Base-by-base conservation (phyloP, 2,329 filamentous ascomycete species). In the Colletotrichum tanaceti region DNA sequence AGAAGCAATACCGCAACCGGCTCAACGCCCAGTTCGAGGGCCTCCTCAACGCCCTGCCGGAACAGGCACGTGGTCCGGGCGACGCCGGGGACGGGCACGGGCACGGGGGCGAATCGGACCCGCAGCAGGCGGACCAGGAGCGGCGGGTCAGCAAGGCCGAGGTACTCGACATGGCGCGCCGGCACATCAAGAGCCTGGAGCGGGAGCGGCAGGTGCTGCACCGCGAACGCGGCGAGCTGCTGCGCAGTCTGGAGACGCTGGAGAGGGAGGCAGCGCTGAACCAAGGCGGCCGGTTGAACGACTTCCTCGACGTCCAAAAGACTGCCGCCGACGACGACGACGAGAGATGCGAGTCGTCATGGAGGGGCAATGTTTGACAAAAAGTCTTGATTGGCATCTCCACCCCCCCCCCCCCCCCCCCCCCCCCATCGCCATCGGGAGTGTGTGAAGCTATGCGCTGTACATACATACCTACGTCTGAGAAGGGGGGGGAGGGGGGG, bases 71-170 rank as follows among this genome's bases (percentile, higher is more conserved):
- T 35, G 52, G 58, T 10, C 41, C 54, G 38, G 55, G 67, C 44
- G 53, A 47, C 47, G 55, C 60, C 35, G 60, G 46, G 11, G 53
- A 54, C 58, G 59, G 49, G 35, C 60, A 60, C 35, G 60, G 46
- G 11, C 47, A 54, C 58, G 59, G 49, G 35, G 63, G 63, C 35
- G 63, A 61, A 32, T 69, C 58, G 58, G 63, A 70, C 49, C 54
- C 65, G 39, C 70, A 64, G 58, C 60, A 60, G 20, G 44, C 72
- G 1, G 75, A 77, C n/a, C 50, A 70, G 66, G 70, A 70, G 24
- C 72, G 70, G 28, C 74, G 74, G n/a, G 71, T 78, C 28, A 80
- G 77, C 71, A 80, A 80, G 63, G 77, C 74, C 10, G 77, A 80
- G 62, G 77, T 80, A 5, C 64, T 80, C 38, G 78, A 79, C 44